A percentile compares a stretch with the other conserved stretches of the same genome.
These are phyloP conservation scores for Ascochyta fabae DNA, from an alignment of 2,329 filamentous ascomycete genomes.

Conservation along the genomic window DNA sequence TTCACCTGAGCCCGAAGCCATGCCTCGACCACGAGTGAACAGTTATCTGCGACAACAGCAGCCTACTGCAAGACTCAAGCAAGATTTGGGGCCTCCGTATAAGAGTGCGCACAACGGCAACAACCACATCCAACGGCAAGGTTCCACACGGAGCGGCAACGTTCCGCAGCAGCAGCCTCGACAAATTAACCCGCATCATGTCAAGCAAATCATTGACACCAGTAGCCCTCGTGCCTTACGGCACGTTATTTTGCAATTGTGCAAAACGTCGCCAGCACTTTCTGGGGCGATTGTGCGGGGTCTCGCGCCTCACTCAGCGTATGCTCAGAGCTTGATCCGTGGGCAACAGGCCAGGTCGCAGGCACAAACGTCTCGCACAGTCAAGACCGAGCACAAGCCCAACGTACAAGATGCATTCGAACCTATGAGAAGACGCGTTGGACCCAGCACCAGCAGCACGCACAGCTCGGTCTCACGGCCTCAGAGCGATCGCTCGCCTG, in stretches of 20 bases:
- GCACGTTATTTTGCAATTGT: constrained; percentile 36
- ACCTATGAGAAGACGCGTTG: constrained; percentile 14
- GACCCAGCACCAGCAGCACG: neutral
- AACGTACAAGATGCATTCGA: constrained; percentile 10
- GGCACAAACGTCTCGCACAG: neutral
- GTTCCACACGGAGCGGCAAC: neutral
- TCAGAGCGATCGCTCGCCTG: neutral
- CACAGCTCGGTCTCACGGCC: neutral
- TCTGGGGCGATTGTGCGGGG: constrained; percentile 42
- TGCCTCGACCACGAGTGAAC: constrained; percentile 5
- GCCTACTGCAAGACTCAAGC: constrained; percentile 11
- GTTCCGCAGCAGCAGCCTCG: constrained; percentile 8
- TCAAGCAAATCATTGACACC: constrained; percentile 37
- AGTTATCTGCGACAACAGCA: constrained; percentile 17
- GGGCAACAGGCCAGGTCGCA: constrained; percentile 11
- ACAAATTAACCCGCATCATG: constrained; percentile 32
- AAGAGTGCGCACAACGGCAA: neutral
- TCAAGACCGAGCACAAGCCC: constrained; percentile 11
- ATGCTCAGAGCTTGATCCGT: constrained; percentile 30
- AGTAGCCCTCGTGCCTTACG: constrained; percentile 26
- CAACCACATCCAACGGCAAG: constrained; percentile 10
- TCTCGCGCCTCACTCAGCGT: constrained; percentile 39
- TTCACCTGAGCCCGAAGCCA: constrained; percentile 30
- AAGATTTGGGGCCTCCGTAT: constrained; percentile 9
- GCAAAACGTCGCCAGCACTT: constrained; percentile 40